Evolutionary conservation across 2,329 filamentous ascomycete genomes (phyloP).

Genomic region (Aphanoascus verrucosus): DNA sequence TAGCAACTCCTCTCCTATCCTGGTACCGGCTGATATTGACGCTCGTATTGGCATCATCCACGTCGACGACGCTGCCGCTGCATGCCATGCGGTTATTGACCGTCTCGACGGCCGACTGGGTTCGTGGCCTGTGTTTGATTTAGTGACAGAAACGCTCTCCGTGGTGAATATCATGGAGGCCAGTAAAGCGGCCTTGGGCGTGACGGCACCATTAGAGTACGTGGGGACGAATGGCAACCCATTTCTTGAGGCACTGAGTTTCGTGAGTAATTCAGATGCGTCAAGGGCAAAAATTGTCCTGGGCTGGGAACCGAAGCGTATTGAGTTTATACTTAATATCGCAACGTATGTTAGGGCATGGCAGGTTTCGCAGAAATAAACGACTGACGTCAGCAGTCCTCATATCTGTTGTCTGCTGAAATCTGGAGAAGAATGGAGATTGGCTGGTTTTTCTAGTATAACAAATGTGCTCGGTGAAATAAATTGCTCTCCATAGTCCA

Average conservation of each 20-base stretch:
- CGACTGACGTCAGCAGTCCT: too few species aligned
- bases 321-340: slow-evolving; percentile 18
- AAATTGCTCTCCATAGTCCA: too few species aligned
- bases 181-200: slow-evolving; percentile 11
- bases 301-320: slow-evolving; percentile 27
- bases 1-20: slow-evolving; percentile 10
- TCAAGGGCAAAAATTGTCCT: slow-evolving; percentile 25
- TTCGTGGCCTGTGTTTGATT: slow-evolving; percentile 31
- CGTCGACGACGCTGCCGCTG: slow-evolving; percentile 32
- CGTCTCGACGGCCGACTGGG: slow-evolving; percentile 23
- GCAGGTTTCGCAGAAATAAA: too few species aligned
- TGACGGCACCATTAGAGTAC: slow-evolving; percentile 20
- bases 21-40: slow-evolving; percentile 18
- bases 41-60: slow-evolving; percentile 25
- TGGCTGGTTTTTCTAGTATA: too few species aligned
- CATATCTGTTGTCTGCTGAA: too few species aligned
- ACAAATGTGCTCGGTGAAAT: too few species aligned
- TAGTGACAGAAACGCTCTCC: slow-evolving; percentile 26
- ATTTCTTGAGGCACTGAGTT: slow-evolving; percentile 22
- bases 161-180: slow-evolving; percentile 24
- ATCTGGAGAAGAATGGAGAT: too few species aligned
- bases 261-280: slow-evolving; percentile 19
- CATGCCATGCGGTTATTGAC: slow-evolving; percentile 23
- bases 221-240: slow-evolving; percentile 19
- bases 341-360: not conserved